Base-by-base conservation (phyloP, 345 rosid genomes). In the Euphorbia lathyris region DNA sequence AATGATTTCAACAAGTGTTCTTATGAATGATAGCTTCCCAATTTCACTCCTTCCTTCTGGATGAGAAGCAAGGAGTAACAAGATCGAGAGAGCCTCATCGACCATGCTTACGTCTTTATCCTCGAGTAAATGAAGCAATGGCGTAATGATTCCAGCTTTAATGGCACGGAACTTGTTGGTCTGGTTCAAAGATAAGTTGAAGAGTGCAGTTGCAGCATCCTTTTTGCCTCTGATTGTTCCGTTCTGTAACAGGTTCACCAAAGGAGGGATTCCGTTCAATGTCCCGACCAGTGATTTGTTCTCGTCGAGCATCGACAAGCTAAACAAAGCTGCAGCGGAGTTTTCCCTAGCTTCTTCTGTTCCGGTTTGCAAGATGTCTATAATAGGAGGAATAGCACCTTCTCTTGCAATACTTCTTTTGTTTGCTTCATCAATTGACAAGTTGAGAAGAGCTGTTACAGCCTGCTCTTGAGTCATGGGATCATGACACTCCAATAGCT, bases 161-260 rank as follows among this genome's bases (percentile, higher is more conserved):
- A 87, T 82, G 45, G 90, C 90, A 70, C 81, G 82, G 9, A 76
- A 72, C 77, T 85, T 87, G 84, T 87, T 87, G 58, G 76, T 22
- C 50, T 85, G 84, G 79, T 82, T 85, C 58, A 87, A 58, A 17
- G 83, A 81, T 66, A 87, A 50, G 78, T 85, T 85, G 74, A 87
- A 87, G 8, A 87, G 85, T 40, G 92, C 90, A 1, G 90, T 87
- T 12, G 88, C 88, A n/a, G 92, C 90, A 52, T 85, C 92, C 14
- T 87, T 87, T 79, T 83, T 87, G 1, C 90, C 92, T 63, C 92
- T 77, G 48, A 63, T 48, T 5, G 92, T 79, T 26, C 92, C 92
- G 1, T 83, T 67, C 42, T 70, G 72, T 45, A 87, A 43, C 55
- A 87, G 86, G 11, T 78, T 61, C 8, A 87, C 88, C 70, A 87